A percentile compares a stretch with the other conserved stretches of the same genome.
Evolutionary conservation across 2,329 filamentous ascomycete species (phyloP).

Genomic region (Pleoardoris graminearum): DNA sequence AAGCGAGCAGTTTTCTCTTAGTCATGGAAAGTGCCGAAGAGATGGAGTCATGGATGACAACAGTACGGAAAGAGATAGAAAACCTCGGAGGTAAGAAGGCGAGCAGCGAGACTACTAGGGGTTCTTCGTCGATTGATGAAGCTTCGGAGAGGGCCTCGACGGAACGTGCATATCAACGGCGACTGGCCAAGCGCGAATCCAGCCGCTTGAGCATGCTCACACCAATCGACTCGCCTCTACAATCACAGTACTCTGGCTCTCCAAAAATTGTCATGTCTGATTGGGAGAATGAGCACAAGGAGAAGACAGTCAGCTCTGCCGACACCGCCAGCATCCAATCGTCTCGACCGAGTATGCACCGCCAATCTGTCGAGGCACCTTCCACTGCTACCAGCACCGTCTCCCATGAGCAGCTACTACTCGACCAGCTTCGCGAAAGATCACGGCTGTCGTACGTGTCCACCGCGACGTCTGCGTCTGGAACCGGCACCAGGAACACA

Average conservation of each 20-base stretch:
- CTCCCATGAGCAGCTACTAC: conserved; percentile 41
- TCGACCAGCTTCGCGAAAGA: conserved; percentile 44
- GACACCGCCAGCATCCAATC: conserved; percentile 39
- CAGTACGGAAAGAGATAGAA: conserved; percentile 71
- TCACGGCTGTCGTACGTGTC: conserved; percentile 46
- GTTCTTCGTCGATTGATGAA: conserved; percentile 35
- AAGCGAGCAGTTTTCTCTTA: conserved; percentile 68
- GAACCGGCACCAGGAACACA: conserved; percentile 36
- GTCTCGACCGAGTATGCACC: conserved; percentile 27
- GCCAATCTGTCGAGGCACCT: conserved; percentile 41
- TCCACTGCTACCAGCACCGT: conserved; percentile 40
- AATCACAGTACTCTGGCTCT: conserved; percentile 35
- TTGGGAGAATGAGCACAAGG: conserved; percentile 34
- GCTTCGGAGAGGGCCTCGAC: conserved; percentile 25
- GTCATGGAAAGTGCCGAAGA: conserved; percentile 73
- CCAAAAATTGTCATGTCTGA: conserved; percentile 37
- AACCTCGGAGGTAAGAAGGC: conserved; percentile 66
- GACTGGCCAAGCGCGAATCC: conserved; percentile 41
- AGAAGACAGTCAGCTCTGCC: conserved; percentile 32
- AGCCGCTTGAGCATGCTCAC: conserved; percentile 33
- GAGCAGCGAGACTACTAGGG: conserved; percentile 32
- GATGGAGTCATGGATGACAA: conserved; percentile 75
- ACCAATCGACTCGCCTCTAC: conserved; percentile 43
- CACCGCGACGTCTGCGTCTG: conserved; percentile 39
- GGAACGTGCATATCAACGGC: conserved; percentile 44